Conservation (phyloP, 2,329 filamentous ascomycete genomes). For the Magnaporthiopsis poae region DNA sequence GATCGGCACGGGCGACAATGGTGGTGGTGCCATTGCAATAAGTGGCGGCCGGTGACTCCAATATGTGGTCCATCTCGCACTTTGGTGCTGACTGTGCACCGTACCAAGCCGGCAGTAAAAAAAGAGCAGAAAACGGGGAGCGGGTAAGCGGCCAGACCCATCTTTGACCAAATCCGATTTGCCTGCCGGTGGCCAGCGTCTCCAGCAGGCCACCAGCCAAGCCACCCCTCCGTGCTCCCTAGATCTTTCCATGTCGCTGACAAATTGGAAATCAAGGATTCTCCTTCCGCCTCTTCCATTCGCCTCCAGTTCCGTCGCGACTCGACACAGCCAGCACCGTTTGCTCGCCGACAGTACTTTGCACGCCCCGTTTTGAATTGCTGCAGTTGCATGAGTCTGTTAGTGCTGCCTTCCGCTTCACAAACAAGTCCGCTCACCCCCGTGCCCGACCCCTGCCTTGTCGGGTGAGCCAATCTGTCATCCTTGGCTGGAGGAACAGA, state of each 20-base stretch:
- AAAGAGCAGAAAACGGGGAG: background rate
- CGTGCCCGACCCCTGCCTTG: background rate
- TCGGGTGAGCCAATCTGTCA: background rate
- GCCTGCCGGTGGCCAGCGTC: background rate
- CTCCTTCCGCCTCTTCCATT: conserved; percentile 11
- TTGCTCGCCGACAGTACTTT: background rate
- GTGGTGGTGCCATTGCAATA: background rate
- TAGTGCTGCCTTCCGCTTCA: background rate
- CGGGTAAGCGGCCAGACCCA: background rate
- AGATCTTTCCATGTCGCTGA: conserved; percentile 12
- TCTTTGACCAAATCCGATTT: too few relatives aligned
- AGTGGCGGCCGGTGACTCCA: background rate
- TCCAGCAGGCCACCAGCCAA: too few relatives aligned
- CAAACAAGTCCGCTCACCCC: background rate
- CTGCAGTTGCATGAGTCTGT: background rate
- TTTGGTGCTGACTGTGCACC: background rate
- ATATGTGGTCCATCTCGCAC: background rate
- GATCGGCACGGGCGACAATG: background rate
- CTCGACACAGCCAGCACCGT: background rate
- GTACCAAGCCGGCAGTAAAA: background rate
- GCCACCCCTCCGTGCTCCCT: background rate
- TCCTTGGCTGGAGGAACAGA: too few relatives aligned
- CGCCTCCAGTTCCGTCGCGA: background rate
- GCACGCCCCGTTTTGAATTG: background rate
- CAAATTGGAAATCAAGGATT: conserved; percentile 18